A percentile compares a stretch with the other conserved stretches of the same genome.
These are phyloP conservation scores for Trametes villosa DNA, from an alignment of 768 basidiomycete species.

Conservation along the genomic window DNA sequence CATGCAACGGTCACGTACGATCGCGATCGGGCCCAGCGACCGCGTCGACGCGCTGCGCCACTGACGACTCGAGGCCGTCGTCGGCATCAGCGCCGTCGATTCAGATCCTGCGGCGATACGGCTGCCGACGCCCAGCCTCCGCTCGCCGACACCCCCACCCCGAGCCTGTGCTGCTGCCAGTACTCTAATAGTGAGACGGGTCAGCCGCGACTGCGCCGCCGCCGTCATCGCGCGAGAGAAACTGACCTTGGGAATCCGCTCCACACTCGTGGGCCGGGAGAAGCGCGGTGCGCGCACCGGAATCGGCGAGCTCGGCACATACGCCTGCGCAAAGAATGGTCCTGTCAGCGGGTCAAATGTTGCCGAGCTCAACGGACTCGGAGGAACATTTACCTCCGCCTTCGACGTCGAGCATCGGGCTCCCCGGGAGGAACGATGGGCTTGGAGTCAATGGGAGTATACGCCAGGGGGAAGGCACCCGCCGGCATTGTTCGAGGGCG, in stretches of 20 bases:
- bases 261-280: constrained; percentile 5
- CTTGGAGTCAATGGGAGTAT: too few species aligned
- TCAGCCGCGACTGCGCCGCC: neutral
- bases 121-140: neutral
- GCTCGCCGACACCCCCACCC: neutral
- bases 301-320: neutral
- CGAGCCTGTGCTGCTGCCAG: neutral
- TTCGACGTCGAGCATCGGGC: too few species aligned
- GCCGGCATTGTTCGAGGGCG: too few species aligned
- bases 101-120: constrained; percentile 1
- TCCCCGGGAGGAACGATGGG: too few species aligned
- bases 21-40: neutral
- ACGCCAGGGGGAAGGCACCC: too few species aligned
- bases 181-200: neutral
- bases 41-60: constrained; percentile 1
- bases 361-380: too few species aligned
- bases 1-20: constrained; percentile 28
- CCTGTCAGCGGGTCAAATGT: neutral
- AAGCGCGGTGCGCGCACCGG: neutral
- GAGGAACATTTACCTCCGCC: too few species aligned
- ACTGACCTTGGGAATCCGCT: neutral
- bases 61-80: constrained; percentile 4
- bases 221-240: constrained; percentile 4
- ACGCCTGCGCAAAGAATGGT: neutral
- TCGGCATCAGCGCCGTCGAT: too few species aligned